Percentiles rank a stretch among this genome's conserved stretches.
Conservation (phyloP, 1,139 yeast genomes). For the Debaryomyces nepalensis region DNA sequence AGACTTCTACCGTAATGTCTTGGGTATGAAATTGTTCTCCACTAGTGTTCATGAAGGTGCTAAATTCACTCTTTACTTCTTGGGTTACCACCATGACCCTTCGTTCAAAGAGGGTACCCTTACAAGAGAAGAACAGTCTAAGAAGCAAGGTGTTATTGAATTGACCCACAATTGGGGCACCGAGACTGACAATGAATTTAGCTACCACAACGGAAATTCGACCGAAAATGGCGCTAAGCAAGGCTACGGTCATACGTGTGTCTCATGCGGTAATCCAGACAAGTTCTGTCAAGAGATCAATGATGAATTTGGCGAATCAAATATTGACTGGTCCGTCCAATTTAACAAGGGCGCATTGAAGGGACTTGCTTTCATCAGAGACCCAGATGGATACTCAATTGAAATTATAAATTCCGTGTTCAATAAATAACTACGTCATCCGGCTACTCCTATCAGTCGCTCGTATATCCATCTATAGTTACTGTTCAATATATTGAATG, state of each 20-base stretch:
- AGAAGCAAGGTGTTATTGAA: constrained; percentile 74
- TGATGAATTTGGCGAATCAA: constrained; percentile 34
- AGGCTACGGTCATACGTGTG: constrained; percentile 88
- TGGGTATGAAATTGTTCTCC: constrained; percentile 78
- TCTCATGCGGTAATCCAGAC: constrained; percentile 70
- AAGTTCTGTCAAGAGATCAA: constrained; percentile 58
- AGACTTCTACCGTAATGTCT: constrained; percentile 71
- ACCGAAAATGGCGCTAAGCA: constrained; percentile 60
- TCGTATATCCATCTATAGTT: not conserved
- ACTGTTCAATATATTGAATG: not conserved
- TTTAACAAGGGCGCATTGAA: constrained; percentile 66
- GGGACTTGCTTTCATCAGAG: constrained; percentile 71
- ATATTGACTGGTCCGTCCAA: constrained; percentile 45
- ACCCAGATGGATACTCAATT: constrained; percentile 92
- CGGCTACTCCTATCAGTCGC: not conserved
- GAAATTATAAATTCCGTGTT: constrained; percentile 55
- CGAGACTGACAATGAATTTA: constrained; percentile 71
- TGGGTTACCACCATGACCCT: constrained; percentile 64
- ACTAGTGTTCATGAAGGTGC: constrained; percentile 65
- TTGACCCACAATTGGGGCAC: constrained; percentile 96
- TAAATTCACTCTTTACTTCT: constrained; percentile 81
- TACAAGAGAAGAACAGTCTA: constrained; percentile 34
- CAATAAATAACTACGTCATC: constrained; percentile 5
- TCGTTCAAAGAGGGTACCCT: constrained; percentile 42
- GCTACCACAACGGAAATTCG: constrained; percentile 82